Evolutionary conservation across 2,329 filamentous ascomycete genomes (phyloP).

Genomic region (Cryphonectria radicalis): DNA sequence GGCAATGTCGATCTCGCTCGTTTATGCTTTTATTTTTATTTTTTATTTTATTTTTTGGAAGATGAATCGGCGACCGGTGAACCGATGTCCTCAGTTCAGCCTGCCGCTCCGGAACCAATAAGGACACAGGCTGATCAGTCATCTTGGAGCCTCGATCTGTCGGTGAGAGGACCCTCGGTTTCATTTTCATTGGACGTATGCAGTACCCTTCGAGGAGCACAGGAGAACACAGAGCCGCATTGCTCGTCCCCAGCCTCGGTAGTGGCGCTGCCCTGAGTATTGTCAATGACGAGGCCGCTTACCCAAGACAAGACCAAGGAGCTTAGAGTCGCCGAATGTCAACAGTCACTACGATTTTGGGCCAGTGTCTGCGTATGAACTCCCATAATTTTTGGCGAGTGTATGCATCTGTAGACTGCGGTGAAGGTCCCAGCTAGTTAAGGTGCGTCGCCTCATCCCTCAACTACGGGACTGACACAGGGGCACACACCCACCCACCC

Average conservation of each 20-base stretch:
- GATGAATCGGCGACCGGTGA: too few relatives aligned
- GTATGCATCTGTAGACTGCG: background rate
- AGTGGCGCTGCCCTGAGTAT: constrained; percentile 40
- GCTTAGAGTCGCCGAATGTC: constrained; percentile 43
- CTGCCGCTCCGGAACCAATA: background rate
- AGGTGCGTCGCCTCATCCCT: background rate
- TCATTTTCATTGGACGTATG: constrained; percentile 45
- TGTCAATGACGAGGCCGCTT: constrained; percentile 39
- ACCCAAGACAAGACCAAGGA: constrained; percentile 43
- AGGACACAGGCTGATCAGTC: background rate
- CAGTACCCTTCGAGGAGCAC: constrained; percentile 46
- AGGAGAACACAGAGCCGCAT: constrained; percentile 48
- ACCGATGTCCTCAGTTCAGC: background rate
- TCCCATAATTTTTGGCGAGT: background rate
- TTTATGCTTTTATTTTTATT: too few relatives aligned
- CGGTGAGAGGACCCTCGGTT: constrained; percentile 46
- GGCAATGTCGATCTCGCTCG: background rate
- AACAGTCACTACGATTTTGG: constrained; percentile 40
- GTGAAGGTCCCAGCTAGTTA: background rate
- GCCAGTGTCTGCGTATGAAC: background rate
- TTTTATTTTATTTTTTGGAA: too few relatives aligned
- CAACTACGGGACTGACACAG: background rate
- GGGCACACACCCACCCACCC: background rate
- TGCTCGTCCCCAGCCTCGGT: constrained; percentile 47
- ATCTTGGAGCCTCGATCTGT: constrained; percentile 38